Percentiles rank a stretch among this genome's conserved stretches.
Evolutionary conservation across 2,329 filamentous ascomycete species (phyloP).

Genomic region (Diaporthe sp.): DNA sequence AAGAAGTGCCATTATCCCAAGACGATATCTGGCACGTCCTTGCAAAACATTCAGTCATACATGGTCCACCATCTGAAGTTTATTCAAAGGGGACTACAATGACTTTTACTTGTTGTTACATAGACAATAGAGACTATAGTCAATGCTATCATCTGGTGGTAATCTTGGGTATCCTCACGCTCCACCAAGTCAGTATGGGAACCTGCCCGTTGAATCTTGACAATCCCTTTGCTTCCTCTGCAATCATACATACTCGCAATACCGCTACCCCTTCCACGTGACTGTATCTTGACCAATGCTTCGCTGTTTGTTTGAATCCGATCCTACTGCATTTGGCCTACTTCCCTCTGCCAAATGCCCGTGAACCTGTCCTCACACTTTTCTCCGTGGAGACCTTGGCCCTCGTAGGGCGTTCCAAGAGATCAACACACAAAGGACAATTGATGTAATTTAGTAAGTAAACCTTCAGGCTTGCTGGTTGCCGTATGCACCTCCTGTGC

Average conservation of each 20-base stretch:
- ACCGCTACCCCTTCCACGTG: not conserved
- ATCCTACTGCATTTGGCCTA: not conserved
- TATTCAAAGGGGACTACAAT: not conserved
- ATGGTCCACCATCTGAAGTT: not conserved
- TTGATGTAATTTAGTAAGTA: not conserved
- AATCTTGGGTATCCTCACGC: constrained; percentile 1
- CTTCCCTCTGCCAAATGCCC: not conserved
- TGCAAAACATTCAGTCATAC: not conserved
- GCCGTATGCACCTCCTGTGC: not conserved
- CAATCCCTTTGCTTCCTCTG: not conserved
- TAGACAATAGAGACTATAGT: not conserved
- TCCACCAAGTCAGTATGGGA: not conserved
- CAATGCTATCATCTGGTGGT: not conserved
- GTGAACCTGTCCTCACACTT: not conserved
- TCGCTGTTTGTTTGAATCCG: not conserved
- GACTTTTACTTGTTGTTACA: too few species aligned
- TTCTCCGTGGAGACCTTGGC: not conserved
- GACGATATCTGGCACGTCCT: not conserved
- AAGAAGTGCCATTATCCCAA: not conserved
- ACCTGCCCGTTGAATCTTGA: not conserved
- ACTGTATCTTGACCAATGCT: not conserved
- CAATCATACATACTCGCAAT: not conserved
- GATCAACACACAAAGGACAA: too few species aligned
- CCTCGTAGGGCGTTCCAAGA: not conserved
- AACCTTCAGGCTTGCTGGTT: not conserved